Conservation (phyloP, 257 asterid genomes). For the Oldenlandia corymbosa region DNA sequence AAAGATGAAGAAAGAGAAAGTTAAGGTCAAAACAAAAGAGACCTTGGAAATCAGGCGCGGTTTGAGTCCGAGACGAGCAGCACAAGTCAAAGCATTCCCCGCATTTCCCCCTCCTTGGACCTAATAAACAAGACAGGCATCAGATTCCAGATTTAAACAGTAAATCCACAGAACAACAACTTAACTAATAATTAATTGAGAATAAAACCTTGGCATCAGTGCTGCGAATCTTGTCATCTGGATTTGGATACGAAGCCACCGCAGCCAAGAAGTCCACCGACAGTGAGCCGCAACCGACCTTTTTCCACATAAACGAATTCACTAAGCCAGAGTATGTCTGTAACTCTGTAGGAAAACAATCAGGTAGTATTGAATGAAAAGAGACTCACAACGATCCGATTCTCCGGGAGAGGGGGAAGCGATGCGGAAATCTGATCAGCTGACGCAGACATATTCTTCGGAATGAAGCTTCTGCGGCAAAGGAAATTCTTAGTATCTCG, state of each 20-base stretch:
- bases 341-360: neutral
- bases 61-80: slow-evolving; percentile 77
- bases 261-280: slow-evolving; percentile 70
- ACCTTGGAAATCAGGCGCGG: slow-evolving; percentile 91
- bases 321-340: neutral
- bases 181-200: neutral
- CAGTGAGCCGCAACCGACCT: slow-evolving; percentile 75
- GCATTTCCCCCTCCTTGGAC: slow-evolving; percentile 93
- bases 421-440: slow-evolving; percentile 22
- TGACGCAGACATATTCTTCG: slow-evolving; percentile 40
- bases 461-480: slow-evolving; percentile 19
- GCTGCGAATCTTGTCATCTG: slow-evolving; percentile 88
- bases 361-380: neutral
- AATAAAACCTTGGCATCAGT: slow-evolving; percentile 59
- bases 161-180: neutral
- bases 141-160: neutral
- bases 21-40: neutral
- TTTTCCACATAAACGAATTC: slow-evolving; percentile 17
- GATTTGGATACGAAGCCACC: slow-evolving; percentile 85
- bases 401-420: slow-evolving; percentile 54
- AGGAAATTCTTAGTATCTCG: neutral
- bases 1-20: too few relatives aligned
- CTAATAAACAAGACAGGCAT: slow-evolving; percentile 25
- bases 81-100: slow-evolving; percentile 87
- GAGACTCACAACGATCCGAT: slow-evolving; percentile 47